Evolutionary conservation across 495 filamentous ascomycete species (phyloP).

Genomic region (Trichoderma gamsii): DNA sequence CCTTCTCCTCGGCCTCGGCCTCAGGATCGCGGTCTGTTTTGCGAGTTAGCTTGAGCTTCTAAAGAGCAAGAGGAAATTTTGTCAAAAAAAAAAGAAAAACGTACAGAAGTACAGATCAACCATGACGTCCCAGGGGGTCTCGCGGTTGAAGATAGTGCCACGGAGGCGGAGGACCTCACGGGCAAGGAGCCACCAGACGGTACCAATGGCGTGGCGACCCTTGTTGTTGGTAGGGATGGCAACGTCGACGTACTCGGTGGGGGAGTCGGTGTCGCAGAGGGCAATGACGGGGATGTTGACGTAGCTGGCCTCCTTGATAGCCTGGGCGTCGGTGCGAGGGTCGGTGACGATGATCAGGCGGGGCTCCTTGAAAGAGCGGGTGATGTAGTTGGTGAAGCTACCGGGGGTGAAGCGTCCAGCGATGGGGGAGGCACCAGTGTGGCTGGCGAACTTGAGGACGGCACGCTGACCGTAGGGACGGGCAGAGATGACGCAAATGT

Average conservation of each 20-base stretch:
- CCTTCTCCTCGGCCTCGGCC: constrained; percentile 93
- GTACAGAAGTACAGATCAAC: constrained; percentile 97
- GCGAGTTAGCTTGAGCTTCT: background rate
- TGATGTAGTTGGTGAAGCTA: constrained; percentile 99
- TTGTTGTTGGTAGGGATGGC: constrained; percentile 99
- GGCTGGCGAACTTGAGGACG: constrained; percentile 96
- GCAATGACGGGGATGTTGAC: constrained; percentile 99
- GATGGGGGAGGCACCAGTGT: constrained; percentile 96
- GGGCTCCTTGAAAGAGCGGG: constrained; percentile 99
- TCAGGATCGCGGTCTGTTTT: constrained; percentile 84
- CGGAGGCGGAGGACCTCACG: constrained; percentile 98
- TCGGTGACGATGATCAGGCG: constrained; percentile 99
- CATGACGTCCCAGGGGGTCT: constrained; percentile 97
- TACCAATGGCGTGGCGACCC: constrained; percentile 95
- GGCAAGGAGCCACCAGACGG: constrained; percentile 98
- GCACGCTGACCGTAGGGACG: constrained; percentile 99
- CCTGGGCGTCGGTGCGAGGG: constrained; percentile 98
- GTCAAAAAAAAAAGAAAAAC: too few species aligned
- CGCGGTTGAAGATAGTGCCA: constrained; percentile 87
- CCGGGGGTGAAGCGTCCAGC: constrained; percentile 99
- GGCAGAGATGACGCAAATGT: constrained; percentile 97
- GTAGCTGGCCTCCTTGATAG: constrained; percentile 99
- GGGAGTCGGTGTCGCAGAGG: constrained; percentile 98
- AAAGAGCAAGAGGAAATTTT: background rate
- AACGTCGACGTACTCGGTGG: constrained; percentile 98